Base-by-base conservation (phyloP, 257 asterid species). In the Solanum virginianum region DNA sequence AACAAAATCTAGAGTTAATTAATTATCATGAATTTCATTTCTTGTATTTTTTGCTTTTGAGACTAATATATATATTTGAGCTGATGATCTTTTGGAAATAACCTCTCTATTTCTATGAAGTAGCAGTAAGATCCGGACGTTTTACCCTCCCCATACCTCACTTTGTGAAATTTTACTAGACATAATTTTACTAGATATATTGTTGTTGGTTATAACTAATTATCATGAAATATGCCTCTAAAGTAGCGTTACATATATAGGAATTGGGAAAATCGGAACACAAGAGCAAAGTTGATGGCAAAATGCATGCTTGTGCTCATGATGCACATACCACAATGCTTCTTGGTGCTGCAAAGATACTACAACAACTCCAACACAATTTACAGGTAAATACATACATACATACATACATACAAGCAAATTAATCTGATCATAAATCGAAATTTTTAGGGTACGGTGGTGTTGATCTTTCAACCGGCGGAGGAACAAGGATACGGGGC, bases 391-490 rank as follows among this genome's bases (percentile, higher is more conserved):
- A 6, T 20, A 57, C 1, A 36, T 36, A 36, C 41, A 36, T 36
- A 36, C 41, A 36, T 36, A 22, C 36, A 57, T 18, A 18, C 11
- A 7, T 17, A 17, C 29, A 65, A 65, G n/a, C 5, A 13, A 15
- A 63, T 22, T 63, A 22, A 12, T 12, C 6, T 36, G 7, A 36
- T 36, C 41, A 36, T 36, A 36, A 10, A 66, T 66, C 20, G 5
- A 15, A 66, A 14, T 68, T 65, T 14, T 3, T 36, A 92, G 95
- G 95, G 95, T 81, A 92, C 91, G 0, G 93, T 90, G 11, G 56
- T 89, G 6, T 65, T 92, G n/a, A 80, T 92, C n/a, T 92, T 91
- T 74, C 95, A 92, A 86, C 95, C 95, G 12, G 95, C 93, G 0
- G 95, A 90, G 88, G 94, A 92, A 80, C 79, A 29, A 53, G 95